Evolutionary conservation across 2,329 filamentous ascomycete species (phyloP), one percentile per base, ranked within the genome.

Genomic region (Cladosporium sp.): DNA sequence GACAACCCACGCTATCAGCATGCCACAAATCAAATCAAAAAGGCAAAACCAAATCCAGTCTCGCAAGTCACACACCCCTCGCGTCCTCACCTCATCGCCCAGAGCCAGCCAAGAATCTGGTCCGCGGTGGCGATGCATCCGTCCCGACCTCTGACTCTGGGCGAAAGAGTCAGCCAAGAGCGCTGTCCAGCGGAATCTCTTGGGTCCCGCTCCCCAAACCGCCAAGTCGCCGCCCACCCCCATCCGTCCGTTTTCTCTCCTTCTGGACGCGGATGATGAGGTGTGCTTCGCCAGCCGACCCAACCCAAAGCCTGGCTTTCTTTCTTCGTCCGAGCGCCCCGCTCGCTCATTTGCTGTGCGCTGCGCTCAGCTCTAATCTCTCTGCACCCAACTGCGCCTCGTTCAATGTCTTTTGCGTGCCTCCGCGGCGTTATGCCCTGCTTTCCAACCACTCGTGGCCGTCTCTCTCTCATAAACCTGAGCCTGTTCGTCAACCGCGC

Each of bases 121-220:
- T 19, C 13, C 24, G 30, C 43, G 22, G 8, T 32, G n/a, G 11
- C n/a, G 32, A n/a, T n/a, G n/a, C n/a, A n/a, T n/a, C n/a, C n/a
- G n/a, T n/a, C n/a, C n/a, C n/a, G n/a, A 39, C 37, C 37, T 39
- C 20, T 15, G 37, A 39, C 15, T 19, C 45, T 48, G 15, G 45
- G 45, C 45, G 36, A 44, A n/a, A n/a, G n/a, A 36, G 29, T 44
- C 42, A 44, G 45, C 45, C 45, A 32, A 48, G 45, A 24, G 45
- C 36, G 45, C 29, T 36, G 36, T 37, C 29, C 32, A 7, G 15
- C n/a, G 32, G 32, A 34, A 34, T 34, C 32, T 34, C 32, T 34
- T 15, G 19, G 22, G 9, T 22, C 40, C 45, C 45, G 45, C 45
- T 19, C 22, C 36, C 17, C 19, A 38, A 29, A 13, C 2, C 38